These are phyloP conservation scores for Poa pratensis DNA, from an alignment of 176 grass and related monocot genomes.

Conservation along the genomic window DNA sequence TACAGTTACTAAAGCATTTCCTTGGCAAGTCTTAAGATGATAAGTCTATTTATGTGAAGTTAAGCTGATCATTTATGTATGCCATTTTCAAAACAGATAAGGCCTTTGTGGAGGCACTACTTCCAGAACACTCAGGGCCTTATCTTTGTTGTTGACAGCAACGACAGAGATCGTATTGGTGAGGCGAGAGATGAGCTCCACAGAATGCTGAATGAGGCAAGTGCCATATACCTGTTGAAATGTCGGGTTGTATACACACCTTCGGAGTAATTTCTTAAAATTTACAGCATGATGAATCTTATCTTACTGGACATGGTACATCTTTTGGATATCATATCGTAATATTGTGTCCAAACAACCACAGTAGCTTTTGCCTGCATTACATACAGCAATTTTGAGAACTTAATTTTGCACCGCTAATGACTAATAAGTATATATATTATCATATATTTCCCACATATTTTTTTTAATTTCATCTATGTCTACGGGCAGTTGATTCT, in stretches of 20 bases:
- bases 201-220: slow-evolving; percentile 43
- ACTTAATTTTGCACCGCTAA: not conserved
- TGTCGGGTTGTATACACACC: not conserved
- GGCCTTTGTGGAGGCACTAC: slow-evolving; percentile 44
- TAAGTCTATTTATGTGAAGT: slow-evolving; percentile 5
- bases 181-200: slow-evolving; percentile 43
- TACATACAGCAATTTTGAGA: not conserved
- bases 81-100: slow-evolving; percentile 35
- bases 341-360: not conserved
- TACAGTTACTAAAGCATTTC: not conserved
- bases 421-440: not conserved
- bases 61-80: slow-evolving; percentile 8
- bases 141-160: slow-evolving; percentile 44
- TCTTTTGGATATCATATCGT: slow-evolving; percentile 14
- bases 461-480: not conserved
- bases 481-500: not conserved
- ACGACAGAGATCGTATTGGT: slow-evolving; percentile 38
- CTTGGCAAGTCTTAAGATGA: not conserved
- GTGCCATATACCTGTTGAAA: slow-evolving; percentile 16
- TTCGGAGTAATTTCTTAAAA: not conserved
- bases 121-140: slow-evolving; percentile 47
- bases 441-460: not conserved
- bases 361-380: not conserved
- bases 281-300: slow-evolving; percentile 7
- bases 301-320: slow-evolving; percentile 8